phyloP scores from a whole-genome alignment of 768 basidiomycete species.

The Trichaptum fuscoviolaceum region DNA sequence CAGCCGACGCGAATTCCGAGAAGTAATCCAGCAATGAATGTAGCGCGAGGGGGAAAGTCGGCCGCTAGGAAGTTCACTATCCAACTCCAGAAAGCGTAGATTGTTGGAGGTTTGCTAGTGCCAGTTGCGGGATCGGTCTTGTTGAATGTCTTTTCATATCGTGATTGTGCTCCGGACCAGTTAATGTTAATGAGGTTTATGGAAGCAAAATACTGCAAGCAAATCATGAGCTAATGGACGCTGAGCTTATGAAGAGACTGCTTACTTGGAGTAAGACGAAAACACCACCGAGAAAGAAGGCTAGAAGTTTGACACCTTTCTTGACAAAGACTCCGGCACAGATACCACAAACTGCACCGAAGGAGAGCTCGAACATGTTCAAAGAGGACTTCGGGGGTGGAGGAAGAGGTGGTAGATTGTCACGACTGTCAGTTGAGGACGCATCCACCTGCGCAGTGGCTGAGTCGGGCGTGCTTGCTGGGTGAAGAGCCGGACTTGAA shows the following conservation, averaged over 20 bases:
- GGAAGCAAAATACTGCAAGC: conserved; percentile 70
- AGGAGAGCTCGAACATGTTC: conserved; percentile 76
- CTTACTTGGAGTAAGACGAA: conserved; percentile 88
- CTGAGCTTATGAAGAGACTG: not conserved
- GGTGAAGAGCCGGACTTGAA: not conserved
- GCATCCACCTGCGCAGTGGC: not conserved
- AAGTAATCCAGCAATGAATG: conserved; percentile 78
- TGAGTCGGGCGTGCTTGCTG: not conserved
- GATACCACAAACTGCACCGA: conserved; percentile 84
- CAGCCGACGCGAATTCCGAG: conserved; percentile 81
- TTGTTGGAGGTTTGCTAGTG: conserved; percentile 52
- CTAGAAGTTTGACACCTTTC: conserved; percentile 82
- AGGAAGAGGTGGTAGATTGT: conserved; percentile 22
- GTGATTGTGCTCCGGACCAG: conserved; percentile 60
- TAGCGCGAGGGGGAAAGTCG: conserved; percentile 87
- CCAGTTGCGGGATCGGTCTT: conserved; percentile 50
- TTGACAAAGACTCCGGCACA: conserved; percentile 93
- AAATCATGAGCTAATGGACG: not conserved
- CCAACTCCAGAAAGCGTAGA: conserved; percentile 60
- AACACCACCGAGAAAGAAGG: conserved; percentile 83
- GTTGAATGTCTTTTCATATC: conserved; percentile 73
- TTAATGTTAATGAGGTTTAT: conserved; percentile 69
- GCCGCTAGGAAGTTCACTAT: conserved; percentile 80
- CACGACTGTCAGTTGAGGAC: not conserved
- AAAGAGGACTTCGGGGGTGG: conserved; percentile 68